Evolutionary conservation across 1,284 basidiomycete species (phyloP).

Genomic region (Caloboletus firmus): DNA sequence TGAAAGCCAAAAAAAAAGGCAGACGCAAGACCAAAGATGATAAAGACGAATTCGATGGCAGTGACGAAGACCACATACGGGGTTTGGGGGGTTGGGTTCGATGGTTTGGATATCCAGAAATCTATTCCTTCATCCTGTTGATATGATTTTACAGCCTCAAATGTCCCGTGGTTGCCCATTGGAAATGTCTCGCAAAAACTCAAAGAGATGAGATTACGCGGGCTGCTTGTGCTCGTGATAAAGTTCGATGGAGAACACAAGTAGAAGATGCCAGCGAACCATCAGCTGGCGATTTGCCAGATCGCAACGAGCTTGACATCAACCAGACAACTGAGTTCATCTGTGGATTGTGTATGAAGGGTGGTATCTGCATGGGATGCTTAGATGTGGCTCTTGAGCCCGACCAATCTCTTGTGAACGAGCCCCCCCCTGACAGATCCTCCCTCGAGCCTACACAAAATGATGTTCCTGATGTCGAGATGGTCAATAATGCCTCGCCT

Average conservation of each 20-base stretch:
- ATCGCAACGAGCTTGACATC: constrained; percentile 43
- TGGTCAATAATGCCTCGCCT: constrained; percentile 31
- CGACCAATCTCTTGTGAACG: constrained; percentile 35
- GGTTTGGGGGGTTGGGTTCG: constrained; percentile 80
- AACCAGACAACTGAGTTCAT: constrained; percentile 75
- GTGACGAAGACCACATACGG: constrained; percentile 55
- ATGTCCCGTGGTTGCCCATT: constrained; percentile 78
- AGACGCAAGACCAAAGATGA: constrained; percentile 42
- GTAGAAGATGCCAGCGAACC: constrained; percentile 21
- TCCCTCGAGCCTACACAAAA: constrained; percentile 14
- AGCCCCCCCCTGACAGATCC: constrained; percentile 13
- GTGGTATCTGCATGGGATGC: constrained; percentile 78
- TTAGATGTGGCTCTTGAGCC: constrained; percentile 54
- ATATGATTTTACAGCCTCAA: constrained; percentile 50
- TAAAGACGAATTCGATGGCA: constrained; percentile 42
- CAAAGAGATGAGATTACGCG: constrained; percentile 75
- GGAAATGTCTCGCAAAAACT: constrained; percentile 67
- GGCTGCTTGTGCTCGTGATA: constrained; percentile 56
- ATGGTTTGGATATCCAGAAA: constrained; percentile 52
- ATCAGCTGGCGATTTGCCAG: constrained; percentile 25
- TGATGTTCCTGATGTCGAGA: constrained; percentile 32
- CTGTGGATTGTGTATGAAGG: constrained; percentile 74
- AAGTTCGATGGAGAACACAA: constrained; percentile 38
- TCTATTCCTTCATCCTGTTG: constrained; percentile 7
- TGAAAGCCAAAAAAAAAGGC: constrained; percentile 45